phyloP scores from a whole-genome alignment of 1,284 basidiomycete genomes.

The Phellopilus nigrolimitatus region DNA sequence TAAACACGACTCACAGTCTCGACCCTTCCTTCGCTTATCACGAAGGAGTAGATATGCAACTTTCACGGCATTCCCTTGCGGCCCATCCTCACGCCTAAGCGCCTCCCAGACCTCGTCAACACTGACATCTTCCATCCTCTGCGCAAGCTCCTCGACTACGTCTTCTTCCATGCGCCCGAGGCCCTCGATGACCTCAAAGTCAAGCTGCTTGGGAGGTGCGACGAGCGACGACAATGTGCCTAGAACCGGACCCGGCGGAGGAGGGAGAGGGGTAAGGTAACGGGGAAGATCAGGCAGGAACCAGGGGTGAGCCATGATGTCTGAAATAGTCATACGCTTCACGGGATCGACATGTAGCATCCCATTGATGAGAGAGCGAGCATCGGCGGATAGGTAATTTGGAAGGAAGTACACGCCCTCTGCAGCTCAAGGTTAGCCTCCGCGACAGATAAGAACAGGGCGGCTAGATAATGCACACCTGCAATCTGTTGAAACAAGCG shows the following conservation, averaged over 20 bases:
- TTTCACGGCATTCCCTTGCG: conserved; percentile 90
- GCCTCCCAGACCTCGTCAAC: conserved; percentile 85
- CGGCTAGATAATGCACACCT: conserved; percentile 45
- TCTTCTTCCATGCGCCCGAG: conserved; percentile 88
- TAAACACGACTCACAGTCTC: conserved; percentile 55
- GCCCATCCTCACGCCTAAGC: conserved; percentile 74
- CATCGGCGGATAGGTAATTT: conserved; percentile 70
- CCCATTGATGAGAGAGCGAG: conserved; percentile 69
- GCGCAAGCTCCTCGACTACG: conserved; percentile 79
- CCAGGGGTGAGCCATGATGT: conserved; percentile 87
- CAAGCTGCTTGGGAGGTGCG: conserved; percentile 55
- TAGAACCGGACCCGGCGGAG: conserved; percentile 72
- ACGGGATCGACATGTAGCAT: conserved; percentile 93
- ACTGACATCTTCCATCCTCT: conserved; percentile 72
- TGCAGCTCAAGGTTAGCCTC: conserved; percentile 29
- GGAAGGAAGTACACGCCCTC: conserved; percentile 86
- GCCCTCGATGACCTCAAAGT: conserved; percentile 75
- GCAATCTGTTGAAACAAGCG: conserved; percentile 90
- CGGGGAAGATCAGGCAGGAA: conserved; percentile 81
- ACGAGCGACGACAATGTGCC: conserved; percentile 68
- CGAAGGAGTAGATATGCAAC: conserved; percentile 93
- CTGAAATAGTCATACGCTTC: conserved; percentile 86
- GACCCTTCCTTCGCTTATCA: conserved; percentile 84
- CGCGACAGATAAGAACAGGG: not conserved
- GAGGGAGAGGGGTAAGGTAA: conserved; percentile 83